A percentile compares a stretch with the other conserved stretches of the same genome.
Evolutionary conservation across 129 eudicot species (phyloP).

Genomic region (Ambrosia trifida): DNA sequence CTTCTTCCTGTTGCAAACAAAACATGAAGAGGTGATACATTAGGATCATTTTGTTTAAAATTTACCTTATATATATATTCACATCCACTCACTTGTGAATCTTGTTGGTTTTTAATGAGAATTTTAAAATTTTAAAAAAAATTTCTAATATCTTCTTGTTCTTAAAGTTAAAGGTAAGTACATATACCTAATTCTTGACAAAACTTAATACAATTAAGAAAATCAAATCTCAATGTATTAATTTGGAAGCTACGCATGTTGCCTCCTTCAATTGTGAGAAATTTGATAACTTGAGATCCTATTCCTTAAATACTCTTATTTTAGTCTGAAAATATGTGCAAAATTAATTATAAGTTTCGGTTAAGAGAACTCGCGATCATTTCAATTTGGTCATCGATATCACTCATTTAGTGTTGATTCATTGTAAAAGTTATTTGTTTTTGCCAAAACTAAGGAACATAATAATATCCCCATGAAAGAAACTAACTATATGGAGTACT

Average conservation of each 20-base stretch:
- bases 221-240: no score
- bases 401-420: background rate
- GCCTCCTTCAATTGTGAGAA: no score
- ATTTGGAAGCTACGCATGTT: no score
- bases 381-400: background rate
- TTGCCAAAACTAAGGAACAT: background rate
- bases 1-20: constrained; percentile 46
- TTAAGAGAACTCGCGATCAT: background rate
- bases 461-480: background rate
- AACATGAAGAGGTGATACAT: background rate
- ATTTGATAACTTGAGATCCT: background rate
- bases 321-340: background rate
- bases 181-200: no score
- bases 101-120: no score
- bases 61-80: background rate
- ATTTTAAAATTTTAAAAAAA: no score
- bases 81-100: no score
- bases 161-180: background rate
- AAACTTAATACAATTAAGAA: no score
- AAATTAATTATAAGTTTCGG: background rate
- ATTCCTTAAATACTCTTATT: background rate
- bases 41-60: constrained; percentile 1
- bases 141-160: background rate
- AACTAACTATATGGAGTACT: background rate
- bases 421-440: background rate